Evolutionary conservation across 2,329 filamentous ascomycete species (phyloP), one percentile per base, ranked within the genome.

Genomic region (Rutstroemia sp.): DNA sequence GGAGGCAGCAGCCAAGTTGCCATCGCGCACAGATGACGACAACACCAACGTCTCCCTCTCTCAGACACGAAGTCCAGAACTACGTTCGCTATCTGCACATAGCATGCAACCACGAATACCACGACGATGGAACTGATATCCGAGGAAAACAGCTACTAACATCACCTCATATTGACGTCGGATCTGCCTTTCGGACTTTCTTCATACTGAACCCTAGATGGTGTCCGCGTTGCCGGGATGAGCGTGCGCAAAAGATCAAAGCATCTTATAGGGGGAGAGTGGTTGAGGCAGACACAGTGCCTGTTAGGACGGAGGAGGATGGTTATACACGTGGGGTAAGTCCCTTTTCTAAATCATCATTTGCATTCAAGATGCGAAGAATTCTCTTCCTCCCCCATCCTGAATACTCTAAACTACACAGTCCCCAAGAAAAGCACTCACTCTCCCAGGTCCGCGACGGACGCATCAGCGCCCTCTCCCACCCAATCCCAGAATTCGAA

Each of bases 161-260:
- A 2, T n/a, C 27, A 12, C 47, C 25, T 25, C 47, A 47, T 14
- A 25, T 47, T 47, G 39, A 53, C 38, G 39, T 21, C 16, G 51
- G 34, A 25, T 23, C 47, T 10, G 27, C 34, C 23, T 44, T 25
- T 25, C 25, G 27, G 12, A 54, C 52, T 39, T 25, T 54, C 27
- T 49, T 49, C 45, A 41, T 50, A 14, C 30, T 49, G 38, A 54
- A 45, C 49, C 45, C 52, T 27, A 42, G 45, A 34, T 54, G 52
- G 52, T 54, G 52, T 49, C 34, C 30, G 39, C 21, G 41, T 49
- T 54, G 52, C 30, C 39, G 41, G 23, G 45, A 34, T 21, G 27
- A 50, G 23, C 46, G 52, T 49, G 44, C 48, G 30, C 14, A 23
- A 14, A 47, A 34, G 5, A 54, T 54, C 30, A 39, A 30, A 38